Evolutionary conservation across 768 basidiomycete genomes (phyloP).

Genomic region (button mushroom (Agaricus bisporus)): DNA sequence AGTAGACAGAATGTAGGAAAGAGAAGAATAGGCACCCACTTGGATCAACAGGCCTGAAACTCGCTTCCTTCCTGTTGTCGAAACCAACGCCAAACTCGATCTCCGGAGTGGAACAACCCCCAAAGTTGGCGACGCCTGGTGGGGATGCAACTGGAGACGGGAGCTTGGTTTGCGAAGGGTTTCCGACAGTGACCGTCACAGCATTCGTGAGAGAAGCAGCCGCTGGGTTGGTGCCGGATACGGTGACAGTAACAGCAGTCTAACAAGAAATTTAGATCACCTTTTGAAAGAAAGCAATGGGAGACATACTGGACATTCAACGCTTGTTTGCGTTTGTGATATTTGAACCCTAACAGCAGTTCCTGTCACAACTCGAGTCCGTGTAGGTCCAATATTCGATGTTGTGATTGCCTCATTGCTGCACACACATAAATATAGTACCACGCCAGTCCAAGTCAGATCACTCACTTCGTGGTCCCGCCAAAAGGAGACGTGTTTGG

Average conservation of each 20-base stretch:
- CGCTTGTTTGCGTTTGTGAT: background rate
- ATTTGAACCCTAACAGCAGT: background rate
- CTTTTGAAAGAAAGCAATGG: background rate
- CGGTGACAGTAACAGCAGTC: slow-evolving; percentile 30
- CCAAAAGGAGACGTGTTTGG: slow-evolving; percentile 42
- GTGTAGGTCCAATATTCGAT: background rate
- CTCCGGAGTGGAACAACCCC: slow-evolving; percentile 48
- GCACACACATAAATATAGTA: too few species aligned
- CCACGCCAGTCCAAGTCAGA: background rate
- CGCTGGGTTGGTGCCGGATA: slow-evolving; percentile 22
- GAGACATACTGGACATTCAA: slow-evolving; percentile 18
- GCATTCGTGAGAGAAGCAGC: slow-evolving; percentile 20
- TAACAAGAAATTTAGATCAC: background rate
- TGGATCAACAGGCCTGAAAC: slow-evolving; percentile 49
- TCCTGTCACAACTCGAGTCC: background rate
- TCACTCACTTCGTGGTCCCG: slow-evolving; percentile 5
- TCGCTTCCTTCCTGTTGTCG: slow-evolving; percentile 51
- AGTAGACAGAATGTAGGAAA: background rate
- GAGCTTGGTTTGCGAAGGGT: slow-evolving; percentile 16
- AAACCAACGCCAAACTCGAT: slow-evolving; percentile 55
- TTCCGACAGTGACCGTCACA: slow-evolving; percentile 24
- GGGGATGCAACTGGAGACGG: slow-evolving; percentile 16
- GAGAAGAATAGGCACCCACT: slow-evolving; percentile 19
- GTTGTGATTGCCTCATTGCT: background rate
- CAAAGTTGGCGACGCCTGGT: slow-evolving; percentile 35